Percentiles rank a stretch among this genome's conserved stretches.
phyloP scores from a whole-genome alignment of 345 rosid species.

The thale cress (Arabidopsis thaliana) region DNA sequence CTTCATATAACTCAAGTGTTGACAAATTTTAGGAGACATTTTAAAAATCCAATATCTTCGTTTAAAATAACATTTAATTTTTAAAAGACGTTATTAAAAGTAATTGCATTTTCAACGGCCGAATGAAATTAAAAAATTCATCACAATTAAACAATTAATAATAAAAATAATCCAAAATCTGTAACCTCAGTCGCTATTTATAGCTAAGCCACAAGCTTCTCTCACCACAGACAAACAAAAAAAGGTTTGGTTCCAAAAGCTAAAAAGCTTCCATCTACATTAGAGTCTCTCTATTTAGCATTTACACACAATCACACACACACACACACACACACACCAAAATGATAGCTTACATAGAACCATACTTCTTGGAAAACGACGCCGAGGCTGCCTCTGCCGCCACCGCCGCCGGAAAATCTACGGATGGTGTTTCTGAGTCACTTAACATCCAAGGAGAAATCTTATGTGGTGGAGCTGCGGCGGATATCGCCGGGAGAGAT shows the following conservation, averaged over 20 bases:
- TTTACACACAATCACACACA: slow-evolving; percentile 16
- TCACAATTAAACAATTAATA: not conserved
- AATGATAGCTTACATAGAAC: slow-evolving; percentile 84
- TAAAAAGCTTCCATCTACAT: slow-evolving; percentile 29
- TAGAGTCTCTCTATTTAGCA: slow-evolving; percentile 36
- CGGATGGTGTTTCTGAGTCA: slow-evolving; percentile 51
- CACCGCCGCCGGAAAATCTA: slow-evolving; percentile 27
- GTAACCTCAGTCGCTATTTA: slow-evolving; percentile 46
- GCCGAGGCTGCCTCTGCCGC: slow-evolving; percentile 52
- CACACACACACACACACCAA: slow-evolving; percentile 6
- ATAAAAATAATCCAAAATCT: slow-evolving; percentile 22
- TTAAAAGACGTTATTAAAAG: slow-evolving; percentile 21
- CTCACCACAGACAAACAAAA: slow-evolving; percentile 43
- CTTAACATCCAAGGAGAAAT: slow-evolving; percentile 65
- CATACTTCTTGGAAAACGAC: slow-evolving; percentile 74
- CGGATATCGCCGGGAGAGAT: slow-evolving; percentile 60
- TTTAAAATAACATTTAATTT: slow-evolving; percentile 7
- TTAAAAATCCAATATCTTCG: slow-evolving; percentile 16
- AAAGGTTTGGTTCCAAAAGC: slow-evolving; percentile 32
- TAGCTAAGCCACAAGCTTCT: slow-evolving; percentile 44
- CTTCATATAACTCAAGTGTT: slow-evolving; percentile 40
- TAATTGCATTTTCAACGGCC: slow-evolving; percentile 38
- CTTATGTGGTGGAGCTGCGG: slow-evolving; percentile 40
- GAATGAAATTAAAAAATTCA: slow-evolving; percentile 17
- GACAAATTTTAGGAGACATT: slow-evolving; percentile 39